Evolutionary conservation across 306 rosid genomes (phyloP), one percentile per base, ranked within the genome.

Genomic region (Lithocarpus polystachyus): DNA sequence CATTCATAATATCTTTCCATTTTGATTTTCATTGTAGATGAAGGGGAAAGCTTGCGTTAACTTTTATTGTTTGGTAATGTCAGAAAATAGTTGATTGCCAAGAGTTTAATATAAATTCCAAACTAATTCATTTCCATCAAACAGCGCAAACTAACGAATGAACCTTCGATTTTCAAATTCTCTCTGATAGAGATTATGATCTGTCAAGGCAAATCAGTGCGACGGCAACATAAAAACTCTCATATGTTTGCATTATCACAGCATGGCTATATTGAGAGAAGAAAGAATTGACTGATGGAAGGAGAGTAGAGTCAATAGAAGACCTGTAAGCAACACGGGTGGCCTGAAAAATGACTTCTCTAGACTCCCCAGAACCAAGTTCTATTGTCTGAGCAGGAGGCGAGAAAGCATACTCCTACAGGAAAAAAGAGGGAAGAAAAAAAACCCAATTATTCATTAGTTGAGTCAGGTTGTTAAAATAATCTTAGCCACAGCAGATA

Each of bases 271-370:
- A 73, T 48, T 17, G 24, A 37, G 75, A 78, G 68, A 86, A 23
- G 40, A 67, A 67, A 56, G 79, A 68, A 69, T 68, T 24, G 37
- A 56, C 0, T 68, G 60, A 61, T 59, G 61, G 60, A 59, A 79
- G 40, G 18, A 62, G 61, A 71, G 51, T 68, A 26, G 12, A 59
- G 35, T 20, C 59, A 51, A 11, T 18, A 54, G 73, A 68, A 82
- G 77, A 88, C 99, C 99, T 93, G 99, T 93, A 93, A 81, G 99
- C 99, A 84, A 95, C 99, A 5, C 97, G 98, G 0, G 92, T 89
- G 81, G 99, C 99, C 81, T 88, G 93, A 80, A 95, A 95, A 85
- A 74, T 81, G 48, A 92, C 94, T 91, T 93, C 96, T 81, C 33
- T 88, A 67, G 89, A 89, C 82, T 91, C 99, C 79, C 99, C 98